Evolutionary conservation across 2,329 filamentous ascomycete genomes (phyloP).

Genomic region (Periconia sp.): DNA sequence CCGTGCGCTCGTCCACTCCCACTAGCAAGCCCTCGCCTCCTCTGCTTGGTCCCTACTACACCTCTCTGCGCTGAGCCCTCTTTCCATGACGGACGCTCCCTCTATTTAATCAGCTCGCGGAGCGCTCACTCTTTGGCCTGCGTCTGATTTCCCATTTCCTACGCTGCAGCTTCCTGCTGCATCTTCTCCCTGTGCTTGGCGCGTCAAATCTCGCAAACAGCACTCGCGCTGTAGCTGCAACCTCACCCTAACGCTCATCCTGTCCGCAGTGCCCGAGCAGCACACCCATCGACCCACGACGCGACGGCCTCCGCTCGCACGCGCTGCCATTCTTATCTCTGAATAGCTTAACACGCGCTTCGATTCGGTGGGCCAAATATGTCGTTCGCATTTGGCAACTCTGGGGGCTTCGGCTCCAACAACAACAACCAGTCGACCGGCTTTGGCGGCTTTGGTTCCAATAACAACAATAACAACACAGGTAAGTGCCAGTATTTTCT

Average conservation of each 20-base stretch:
- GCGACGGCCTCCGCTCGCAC: slow-evolving; percentile 15
- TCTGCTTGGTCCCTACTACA: background rate
- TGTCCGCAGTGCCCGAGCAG: slow-evolving; percentile 12
- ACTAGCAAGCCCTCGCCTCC: slow-evolving; percentile 7
- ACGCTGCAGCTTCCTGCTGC: background rate
- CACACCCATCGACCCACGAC: slow-evolving; percentile 14
- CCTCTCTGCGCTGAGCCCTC: slow-evolving; percentile 16
- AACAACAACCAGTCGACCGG: slow-evolving; percentile 24
- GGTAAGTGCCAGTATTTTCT: slow-evolving; percentile 53
- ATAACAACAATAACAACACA: slow-evolving; percentile 43
- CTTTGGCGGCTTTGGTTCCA: slow-evolving; percentile 49
- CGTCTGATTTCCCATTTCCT: background rate
- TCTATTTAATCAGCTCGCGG: slow-evolving; percentile 34
- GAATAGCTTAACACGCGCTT: slow-evolving; percentile 22
- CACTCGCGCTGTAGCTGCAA: slow-evolving; percentile 25
- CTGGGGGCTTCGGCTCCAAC: slow-evolving; percentile 49
- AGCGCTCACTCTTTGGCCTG: slow-evolving; percentile 6
- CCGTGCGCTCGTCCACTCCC: slow-evolving; percentile 4
- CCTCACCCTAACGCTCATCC: slow-evolving; percentile 17
- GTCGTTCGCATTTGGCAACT: slow-evolving; percentile 57
- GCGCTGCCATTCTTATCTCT: slow-evolving; percentile 19
- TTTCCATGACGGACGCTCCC: slow-evolving; percentile 30
- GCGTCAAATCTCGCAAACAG: slow-evolving; percentile 29
- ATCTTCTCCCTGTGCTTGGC: slow-evolving; percentile 17
- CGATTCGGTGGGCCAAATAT: slow-evolving; percentile 29